Evolutionary conservation across 768 basidiomycete species (phyloP), one percentile per base, ranked within the genome.

Genomic region (Agrocybe pediades): DNA sequence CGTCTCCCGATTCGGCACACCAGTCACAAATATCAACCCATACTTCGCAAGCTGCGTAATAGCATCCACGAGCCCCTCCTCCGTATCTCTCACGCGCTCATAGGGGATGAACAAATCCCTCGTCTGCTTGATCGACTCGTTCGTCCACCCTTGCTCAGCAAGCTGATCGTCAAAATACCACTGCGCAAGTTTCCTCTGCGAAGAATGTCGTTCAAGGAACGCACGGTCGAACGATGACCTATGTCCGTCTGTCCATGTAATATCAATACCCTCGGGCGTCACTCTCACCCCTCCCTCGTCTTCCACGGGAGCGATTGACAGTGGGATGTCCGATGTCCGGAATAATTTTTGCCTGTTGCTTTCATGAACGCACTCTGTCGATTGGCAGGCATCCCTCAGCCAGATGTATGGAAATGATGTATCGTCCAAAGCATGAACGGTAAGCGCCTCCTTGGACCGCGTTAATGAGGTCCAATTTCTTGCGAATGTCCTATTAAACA

Each of bases 331-430:
- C 0, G 86, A 85, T 2, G 88, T 82, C 46, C 81, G 73, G 62
- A 85, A 85, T 0, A 93, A 74, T 62, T 91, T 91, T 68, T 98
- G 95, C 2, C 70, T 73, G 0, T 88, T 93, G 3, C 85, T 81
- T 0, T 90, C 86, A 60, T 97, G 90, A 8, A 95, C 68, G 58
- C 89, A 95, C 2, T 71, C 62, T 0, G 82, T 71, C 39, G 88
- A 92, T 53, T 81, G 83, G 60, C 94, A 97, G 0, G 89, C 81
- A 63, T 98, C 95, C 20, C 94, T 85, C 9, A 98, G 80, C 86
- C 92, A 95, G 50, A 84, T 69, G 62, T 81, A 86, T 0, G 89
- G 80, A 59, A 91, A 84, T 9, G 70, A 64, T 23, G 75, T 61
- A n/a, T 62, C 60, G 17, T 73, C 71, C 9, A 85, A 66, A 0